phyloP scores from a whole-genome alignment of 2,329 filamentous ascomycete species.

The Drechslerella coelobrocha region DNA sequence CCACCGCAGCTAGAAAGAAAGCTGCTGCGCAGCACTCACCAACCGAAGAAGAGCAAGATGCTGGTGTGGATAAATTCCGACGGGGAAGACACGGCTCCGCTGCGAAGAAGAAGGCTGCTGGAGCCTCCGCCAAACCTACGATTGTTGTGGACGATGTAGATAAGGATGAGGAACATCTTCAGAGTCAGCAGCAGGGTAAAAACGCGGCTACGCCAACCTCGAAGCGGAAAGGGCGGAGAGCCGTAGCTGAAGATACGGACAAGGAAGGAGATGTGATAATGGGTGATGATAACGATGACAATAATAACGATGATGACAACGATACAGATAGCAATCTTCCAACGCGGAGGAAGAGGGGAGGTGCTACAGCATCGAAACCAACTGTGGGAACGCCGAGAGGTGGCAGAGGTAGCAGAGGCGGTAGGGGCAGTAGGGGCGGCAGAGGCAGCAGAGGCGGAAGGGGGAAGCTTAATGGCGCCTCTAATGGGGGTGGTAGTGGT shows the following conservation, averaged over 20 bases:
- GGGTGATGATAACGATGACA: conserved; percentile 41
- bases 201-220: conserved; percentile 1
- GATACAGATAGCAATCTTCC: too few species aligned
- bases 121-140: not conserved
- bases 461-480: conserved; percentile 24
- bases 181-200: not conserved
- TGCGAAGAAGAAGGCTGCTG: conserved; percentile 21
- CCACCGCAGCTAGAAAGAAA: conserved; percentile 22
- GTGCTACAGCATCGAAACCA: too few species aligned
- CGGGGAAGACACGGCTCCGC: conserved; percentile 36
- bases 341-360: too few species aligned
- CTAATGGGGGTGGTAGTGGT: not conserved
- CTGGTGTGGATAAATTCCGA: conserved; percentile 43
- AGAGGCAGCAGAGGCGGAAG: conserved; percentile 29
- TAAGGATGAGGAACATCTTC: conserved; percentile 17
- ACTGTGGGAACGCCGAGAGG: too few species aligned
- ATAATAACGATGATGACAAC: conserved; percentile 4
- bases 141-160: conserved; percentile 22
- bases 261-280: conserved; percentile 51
- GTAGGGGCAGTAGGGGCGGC: conserved; percentile 6
- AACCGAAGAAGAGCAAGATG: conserved; percentile 4
- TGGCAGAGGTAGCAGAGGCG: not conserved
- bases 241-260: conserved; percentile 37
- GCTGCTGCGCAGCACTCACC: not conserved
- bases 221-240: conserved; percentile 24